Evolutionary conservation across 345 rosid genomes (phyloP).

Genomic region (Eucalyptus curtisii): DNA sequence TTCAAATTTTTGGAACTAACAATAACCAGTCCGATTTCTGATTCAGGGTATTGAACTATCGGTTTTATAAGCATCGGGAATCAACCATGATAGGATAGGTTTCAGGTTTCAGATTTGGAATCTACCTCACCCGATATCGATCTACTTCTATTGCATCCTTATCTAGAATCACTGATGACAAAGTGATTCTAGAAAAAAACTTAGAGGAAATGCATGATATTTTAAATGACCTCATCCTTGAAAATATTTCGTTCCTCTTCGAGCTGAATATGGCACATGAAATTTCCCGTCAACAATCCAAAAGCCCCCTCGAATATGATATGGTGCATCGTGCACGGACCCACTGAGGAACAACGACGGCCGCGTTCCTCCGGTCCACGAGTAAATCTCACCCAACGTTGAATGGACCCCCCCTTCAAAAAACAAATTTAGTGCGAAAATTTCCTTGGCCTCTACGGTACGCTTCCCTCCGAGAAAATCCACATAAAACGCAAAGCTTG

Average conservation of each 20-base stretch:
- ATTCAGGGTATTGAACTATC: too few relatives aligned
- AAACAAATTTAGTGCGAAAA: neutral
- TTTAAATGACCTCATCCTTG: neutral
- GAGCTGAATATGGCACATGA: neutral
- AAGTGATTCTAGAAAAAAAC: neutral
- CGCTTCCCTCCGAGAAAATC: neutral
- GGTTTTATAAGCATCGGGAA: accelerated
- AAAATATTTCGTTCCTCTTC: neutral
- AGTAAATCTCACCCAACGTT: neutral
- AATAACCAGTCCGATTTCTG: accelerated
- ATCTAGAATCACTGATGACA: neutral
- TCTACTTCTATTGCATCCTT: neutral
- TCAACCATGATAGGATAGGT: too few relatives aligned
- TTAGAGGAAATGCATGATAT: neutral
- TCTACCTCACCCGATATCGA: neutral
- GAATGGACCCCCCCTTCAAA: neutral
- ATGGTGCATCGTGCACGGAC: neutral
- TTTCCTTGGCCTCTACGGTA: neutral
- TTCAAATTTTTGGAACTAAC: too few relatives aligned
- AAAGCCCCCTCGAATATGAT: neutral
- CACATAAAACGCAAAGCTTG: neutral
- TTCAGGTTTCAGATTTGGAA: neutral
- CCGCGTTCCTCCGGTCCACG: neutral
- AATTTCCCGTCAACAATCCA: neutral
- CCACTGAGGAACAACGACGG: neutral